Evolutionary conservation across 2,329 filamentous ascomycete species (phyloP).

Genomic region (Cucurbitaria berberidis): DNA sequence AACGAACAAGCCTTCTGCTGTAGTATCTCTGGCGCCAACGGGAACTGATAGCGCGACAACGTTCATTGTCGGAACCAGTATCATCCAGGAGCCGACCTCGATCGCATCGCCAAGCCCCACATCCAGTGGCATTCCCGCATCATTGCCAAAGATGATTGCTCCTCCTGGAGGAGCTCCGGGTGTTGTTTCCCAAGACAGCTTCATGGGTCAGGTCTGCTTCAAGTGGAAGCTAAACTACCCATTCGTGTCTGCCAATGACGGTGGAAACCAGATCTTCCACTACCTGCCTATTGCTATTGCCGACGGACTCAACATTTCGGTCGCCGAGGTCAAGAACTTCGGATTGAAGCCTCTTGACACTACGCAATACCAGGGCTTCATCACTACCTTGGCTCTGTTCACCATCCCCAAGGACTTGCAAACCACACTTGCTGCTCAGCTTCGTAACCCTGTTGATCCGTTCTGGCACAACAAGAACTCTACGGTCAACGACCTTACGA

Average conservation of each 20-base stretch:
- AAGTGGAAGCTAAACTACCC: slow-evolving; percentile 78
- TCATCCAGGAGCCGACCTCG: slow-evolving; percentile 62
- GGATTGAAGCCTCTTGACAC: slow-evolving; percentile 81
- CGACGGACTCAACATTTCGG: slow-evolving; percentile 62
- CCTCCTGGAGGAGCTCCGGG: slow-evolving; percentile 66
- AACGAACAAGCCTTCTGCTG: slow-evolving; percentile 34
- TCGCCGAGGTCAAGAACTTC: slow-evolving; percentile 67
- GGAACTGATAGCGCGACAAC: slow-evolving; percentile 54
- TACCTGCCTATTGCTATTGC: slow-evolving; percentile 75
- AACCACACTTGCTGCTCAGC: slow-evolving; percentile 68
- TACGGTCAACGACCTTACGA: slow-evolving; percentile 75
- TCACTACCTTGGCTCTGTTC: slow-evolving; percentile 74
- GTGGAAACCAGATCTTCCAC: slow-evolving; percentile 84
- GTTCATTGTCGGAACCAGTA: slow-evolving; percentile 65
- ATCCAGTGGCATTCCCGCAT: slow-evolving; percentile 64
- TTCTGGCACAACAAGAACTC: slow-evolving; percentile 74
- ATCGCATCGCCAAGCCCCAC: slow-evolving; percentile 53
- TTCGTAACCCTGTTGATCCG: slow-evolving; percentile 72
- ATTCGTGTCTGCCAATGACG: slow-evolving; percentile 75
- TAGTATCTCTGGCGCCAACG: slow-evolving; percentile 54
- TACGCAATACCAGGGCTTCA: slow-evolving; percentile 69
- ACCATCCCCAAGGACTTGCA: slow-evolving; percentile 55
- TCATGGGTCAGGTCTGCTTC: slow-evolving; percentile 85
- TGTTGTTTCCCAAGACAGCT: slow-evolving; percentile 66
- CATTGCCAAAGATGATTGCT: slow-evolving; percentile 76